Percentiles rank a stretch among this genome's conserved stretches.
phyloP scores from a whole-genome alignment of 78 protist genomes.

The Capsaspora owczarzaki region DNA sequence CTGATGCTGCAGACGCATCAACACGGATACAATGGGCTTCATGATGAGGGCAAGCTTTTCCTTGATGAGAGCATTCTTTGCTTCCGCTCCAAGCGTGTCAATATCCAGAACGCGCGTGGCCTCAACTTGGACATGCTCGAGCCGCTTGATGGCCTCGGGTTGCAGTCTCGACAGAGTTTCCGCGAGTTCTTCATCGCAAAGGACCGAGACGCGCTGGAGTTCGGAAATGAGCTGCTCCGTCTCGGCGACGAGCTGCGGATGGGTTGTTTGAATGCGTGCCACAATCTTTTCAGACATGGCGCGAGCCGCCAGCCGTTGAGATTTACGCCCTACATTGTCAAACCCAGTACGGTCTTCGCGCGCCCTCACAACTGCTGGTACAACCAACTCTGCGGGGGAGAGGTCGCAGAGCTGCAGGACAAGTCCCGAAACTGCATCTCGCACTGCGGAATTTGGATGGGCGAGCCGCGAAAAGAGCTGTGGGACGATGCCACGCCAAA shows the following conservation, averaged over 20 bases:
- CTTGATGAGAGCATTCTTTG: too few relatives aligned
- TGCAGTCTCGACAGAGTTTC: conserved; percentile 22
- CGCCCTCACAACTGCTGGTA: not conserved
- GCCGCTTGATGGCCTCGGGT: not conserved
- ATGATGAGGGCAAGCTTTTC: not conserved
- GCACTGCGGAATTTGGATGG: not conserved
- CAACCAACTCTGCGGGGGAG: not conserved
- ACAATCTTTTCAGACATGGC: not conserved
- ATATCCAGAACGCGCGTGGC: not conserved
- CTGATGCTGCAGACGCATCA: not conserved
- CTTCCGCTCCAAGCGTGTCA: not conserved
- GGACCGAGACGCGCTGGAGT: conserved; percentile 34
- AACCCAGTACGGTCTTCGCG: not conserved
- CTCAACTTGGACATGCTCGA: not conserved
- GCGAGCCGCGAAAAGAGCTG: conserved; percentile 11
- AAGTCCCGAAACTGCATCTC: not conserved
- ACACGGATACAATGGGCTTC: not conserved
- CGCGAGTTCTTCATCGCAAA: conserved; percentile 63
- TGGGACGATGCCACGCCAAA: conserved; percentile 18
- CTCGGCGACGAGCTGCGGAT: conserved; percentile 19
- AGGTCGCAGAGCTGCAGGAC: not conserved
- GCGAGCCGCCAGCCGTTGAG: not conserved
- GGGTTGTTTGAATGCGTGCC: not conserved
- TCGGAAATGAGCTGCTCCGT: conserved; percentile 23
- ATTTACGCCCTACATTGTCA: not conserved